Evolutionary conservation across 2,329 filamentous ascomycete genomes (phyloP).

Genomic region (Fusarium burgessii): DNA sequence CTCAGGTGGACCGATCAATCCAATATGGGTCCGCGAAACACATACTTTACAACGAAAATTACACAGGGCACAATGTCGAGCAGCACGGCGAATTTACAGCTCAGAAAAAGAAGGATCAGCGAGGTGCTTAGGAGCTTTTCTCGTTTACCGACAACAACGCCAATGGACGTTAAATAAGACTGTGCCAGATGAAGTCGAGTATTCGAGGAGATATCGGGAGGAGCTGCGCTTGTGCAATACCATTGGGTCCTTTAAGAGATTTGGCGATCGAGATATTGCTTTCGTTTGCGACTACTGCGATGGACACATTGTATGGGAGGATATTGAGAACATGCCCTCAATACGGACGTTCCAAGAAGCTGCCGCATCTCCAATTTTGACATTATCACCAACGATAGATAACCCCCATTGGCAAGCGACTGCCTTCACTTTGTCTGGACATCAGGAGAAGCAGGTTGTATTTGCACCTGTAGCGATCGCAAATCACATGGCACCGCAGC

Average conservation of each 20-base stretch:
- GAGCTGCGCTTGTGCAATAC: slow-evolving; percentile 64
- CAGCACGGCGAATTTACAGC: slow-evolving; percentile 66
- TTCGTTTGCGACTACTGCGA: slow-evolving; percentile 73
- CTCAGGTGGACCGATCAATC: slow-evolving; percentile 66
- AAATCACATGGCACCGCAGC: slow-evolving; percentile 65
- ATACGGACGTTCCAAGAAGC: slow-evolving; percentile 52
- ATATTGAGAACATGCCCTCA: slow-evolving; percentile 65
- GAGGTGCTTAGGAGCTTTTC: slow-evolving; percentile 68
- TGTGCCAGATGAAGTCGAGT: slow-evolving; percentile 48
- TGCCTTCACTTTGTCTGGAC: slow-evolving; percentile 55
- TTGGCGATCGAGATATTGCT: slow-evolving; percentile 65
- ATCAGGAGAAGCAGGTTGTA: slow-evolving; percentile 63
- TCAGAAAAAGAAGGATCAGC: slow-evolving; percentile 61
- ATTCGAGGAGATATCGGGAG: slow-evolving; percentile 57
- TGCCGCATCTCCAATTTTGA: slow-evolving; percentile 37
- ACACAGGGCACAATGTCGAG: slow-evolving; percentile 69
- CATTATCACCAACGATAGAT: slow-evolving; percentile 44
- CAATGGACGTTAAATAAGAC: slow-evolving; percentile 47
- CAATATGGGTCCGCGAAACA: slow-evolving; percentile 67
- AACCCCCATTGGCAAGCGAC: slow-evolving; percentile 65
- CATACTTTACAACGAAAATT: slow-evolving; percentile 61
- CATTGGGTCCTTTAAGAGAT: slow-evolving; percentile 67
- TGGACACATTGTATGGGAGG: slow-evolving; percentile 69
- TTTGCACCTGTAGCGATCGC: slow-evolving; percentile 69
- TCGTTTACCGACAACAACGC: slow-evolving; percentile 64